Conservation (phyloP, 108 stramenopile species). For the Mediolabrus comicus region DNA sequence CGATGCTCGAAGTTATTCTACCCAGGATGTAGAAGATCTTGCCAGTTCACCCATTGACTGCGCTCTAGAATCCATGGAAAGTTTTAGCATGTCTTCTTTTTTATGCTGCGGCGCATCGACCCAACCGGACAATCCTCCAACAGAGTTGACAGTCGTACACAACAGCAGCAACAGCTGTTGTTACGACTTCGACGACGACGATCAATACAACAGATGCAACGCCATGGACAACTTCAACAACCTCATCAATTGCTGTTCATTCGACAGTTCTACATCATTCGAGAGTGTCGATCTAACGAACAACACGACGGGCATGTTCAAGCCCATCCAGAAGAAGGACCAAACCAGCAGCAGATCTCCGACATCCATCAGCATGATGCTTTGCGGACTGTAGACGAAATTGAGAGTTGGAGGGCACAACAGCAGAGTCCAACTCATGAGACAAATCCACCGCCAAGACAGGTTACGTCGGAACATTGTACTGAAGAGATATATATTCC, state of each 20-base stretch:
- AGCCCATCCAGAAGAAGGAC: neutral
- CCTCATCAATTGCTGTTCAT: neutral
- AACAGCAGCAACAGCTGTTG: neutral
- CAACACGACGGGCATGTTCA: neutral
- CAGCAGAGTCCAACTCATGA: neutral
- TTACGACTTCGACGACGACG: neutral
- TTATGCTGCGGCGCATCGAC: conserved; percentile 12
- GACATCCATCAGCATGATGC: conserved; percentile 21
- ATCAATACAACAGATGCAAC: neutral
- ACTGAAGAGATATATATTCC: neutral
- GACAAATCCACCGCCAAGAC: neutral
- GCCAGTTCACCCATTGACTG: conserved; percentile 12
- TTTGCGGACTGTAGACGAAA: conserved; percentile 5
- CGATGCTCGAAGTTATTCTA: neutral
- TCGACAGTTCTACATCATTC: neutral
- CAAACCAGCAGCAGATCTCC: conserved; percentile 8
- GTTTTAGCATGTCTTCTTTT: conserved; percentile 11
- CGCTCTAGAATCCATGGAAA: conserved; percentile 26
- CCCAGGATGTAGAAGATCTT: neutral
- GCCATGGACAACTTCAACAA: neutral
- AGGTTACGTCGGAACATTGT: too few species aligned
- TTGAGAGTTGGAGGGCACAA: neutral
- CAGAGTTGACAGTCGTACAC: neutral
- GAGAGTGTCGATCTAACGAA: neutral
- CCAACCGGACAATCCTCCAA: neutral